Percentiles rank a stretch among this genome's conserved stretches.
phyloP scores from a whole-genome alignment of 345 rosid species.

The Eucalyptus paniculata region DNA sequence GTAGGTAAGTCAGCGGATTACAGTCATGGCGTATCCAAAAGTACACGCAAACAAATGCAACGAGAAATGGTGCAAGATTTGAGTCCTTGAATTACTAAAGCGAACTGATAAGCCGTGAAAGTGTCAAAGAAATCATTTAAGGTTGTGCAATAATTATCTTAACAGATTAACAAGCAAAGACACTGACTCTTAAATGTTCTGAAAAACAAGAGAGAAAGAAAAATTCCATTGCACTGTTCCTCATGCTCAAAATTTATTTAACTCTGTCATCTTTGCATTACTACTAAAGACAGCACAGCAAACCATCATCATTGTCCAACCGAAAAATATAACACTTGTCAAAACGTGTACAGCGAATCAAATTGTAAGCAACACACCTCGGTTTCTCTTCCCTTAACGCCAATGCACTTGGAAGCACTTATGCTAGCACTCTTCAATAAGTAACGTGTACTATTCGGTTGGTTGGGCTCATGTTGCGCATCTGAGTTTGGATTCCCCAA shows the following conservation, averaged over 20 bases:
- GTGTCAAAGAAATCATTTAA: neutral
- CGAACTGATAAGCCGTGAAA: neutral
- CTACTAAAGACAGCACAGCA: neutral
- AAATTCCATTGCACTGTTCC: neutral
- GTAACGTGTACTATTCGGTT: conserved; percentile 30
- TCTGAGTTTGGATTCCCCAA: conserved; percentile 12
- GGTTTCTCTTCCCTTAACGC: conserved; percentile 20
- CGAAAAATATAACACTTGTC: neutral
- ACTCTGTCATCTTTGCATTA: neutral
- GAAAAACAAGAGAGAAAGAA: neutral
- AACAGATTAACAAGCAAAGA: neutral
- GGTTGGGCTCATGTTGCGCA: conserved; percentile 19
- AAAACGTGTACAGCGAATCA: neutral
- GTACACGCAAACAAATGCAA: neutral
- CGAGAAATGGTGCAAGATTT: neutral
- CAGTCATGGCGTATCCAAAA: neutral
- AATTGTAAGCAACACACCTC: neutral
- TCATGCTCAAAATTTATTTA: neutral
- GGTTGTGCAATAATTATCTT: neutral
- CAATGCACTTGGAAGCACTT: conserved; percentile 86
- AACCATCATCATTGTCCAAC: neutral
- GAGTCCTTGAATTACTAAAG: neutral
- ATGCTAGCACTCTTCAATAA: conserved; percentile 87
- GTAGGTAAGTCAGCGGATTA: neutral
- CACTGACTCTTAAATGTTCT: neutral